phyloP scores from a whole-genome alignment of 208 protist species.

The Wallacemonas rigidus region DNA sequence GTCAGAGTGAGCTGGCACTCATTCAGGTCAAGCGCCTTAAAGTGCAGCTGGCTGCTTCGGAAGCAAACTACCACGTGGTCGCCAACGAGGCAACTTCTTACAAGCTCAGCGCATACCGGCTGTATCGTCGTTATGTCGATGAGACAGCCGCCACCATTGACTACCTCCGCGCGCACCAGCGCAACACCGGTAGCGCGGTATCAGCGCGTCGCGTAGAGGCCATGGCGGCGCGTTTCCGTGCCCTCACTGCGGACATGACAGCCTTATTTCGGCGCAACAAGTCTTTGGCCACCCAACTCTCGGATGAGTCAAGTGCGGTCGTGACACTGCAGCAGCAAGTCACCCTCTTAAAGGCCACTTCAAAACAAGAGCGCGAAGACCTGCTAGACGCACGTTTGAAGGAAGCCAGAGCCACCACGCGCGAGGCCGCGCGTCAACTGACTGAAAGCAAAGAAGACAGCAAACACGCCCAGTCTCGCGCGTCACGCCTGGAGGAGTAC shows the following conservation, averaged over 20 bases:
- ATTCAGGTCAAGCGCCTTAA: constrained; percentile 67
- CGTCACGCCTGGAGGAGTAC: constrained; percentile 55
- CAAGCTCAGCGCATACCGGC: constrained; percentile 80
- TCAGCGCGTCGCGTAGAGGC: constrained; percentile 72
- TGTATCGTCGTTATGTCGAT: constrained; percentile 83
- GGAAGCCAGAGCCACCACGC: constrained; percentile 44
- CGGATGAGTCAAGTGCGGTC: constrained; percentile 54
- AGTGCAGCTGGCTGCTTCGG: constrained; percentile 79
- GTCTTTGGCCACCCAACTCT: constrained; percentile 50
- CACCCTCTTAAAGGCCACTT: constrained; percentile 34
- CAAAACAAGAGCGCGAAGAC: constrained; percentile 39
- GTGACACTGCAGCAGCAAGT: constrained; percentile 67
- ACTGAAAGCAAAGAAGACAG: constrained; percentile 70
- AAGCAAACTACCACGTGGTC: constrained; percentile 87
- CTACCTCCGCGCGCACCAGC: constrained; percentile 75
- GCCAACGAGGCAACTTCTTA: constrained; percentile 85
- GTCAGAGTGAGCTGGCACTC: constrained; percentile 77
- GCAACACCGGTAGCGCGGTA: constrained; percentile 50
- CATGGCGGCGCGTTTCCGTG: constrained; percentile 64
- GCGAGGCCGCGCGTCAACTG: constrained; percentile 54
- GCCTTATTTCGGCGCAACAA: constrained; percentile 37
- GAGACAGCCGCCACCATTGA: constrained; percentile 77
- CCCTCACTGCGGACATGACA: constrained; percentile 44
- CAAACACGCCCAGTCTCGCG: constrained; percentile 55
- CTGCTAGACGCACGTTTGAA: constrained; percentile 46